These are phyloP conservation scores for Chrysopogon serrulatus DNA, from an alignment of 176 grass and related monocot genomes.

Conservation along the genomic window DNA sequence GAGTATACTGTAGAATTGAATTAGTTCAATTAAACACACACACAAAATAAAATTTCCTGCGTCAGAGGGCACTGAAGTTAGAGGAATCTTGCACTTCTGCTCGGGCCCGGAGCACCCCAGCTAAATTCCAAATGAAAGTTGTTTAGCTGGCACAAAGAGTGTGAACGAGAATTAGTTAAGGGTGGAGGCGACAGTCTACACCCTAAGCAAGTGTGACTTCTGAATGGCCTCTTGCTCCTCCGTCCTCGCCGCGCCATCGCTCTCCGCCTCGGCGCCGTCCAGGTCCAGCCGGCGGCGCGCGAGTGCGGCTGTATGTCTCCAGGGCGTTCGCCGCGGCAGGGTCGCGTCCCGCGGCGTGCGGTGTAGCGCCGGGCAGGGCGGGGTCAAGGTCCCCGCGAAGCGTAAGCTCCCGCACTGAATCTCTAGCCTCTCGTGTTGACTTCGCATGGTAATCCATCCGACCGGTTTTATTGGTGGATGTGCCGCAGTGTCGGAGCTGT, in stretches of 20 bases:
- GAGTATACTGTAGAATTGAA: too few species aligned
- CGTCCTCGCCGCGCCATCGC: not conserved
- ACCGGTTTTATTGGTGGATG: not conserved
- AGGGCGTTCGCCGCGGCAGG: not conserved
- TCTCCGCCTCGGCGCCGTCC: not conserved
- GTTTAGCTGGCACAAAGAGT: not conserved
- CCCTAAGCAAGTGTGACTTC: not conserved
- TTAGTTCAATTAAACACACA: too few species aligned
- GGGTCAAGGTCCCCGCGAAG: conserved; percentile 16
- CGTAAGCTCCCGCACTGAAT: conserved; percentile 7
- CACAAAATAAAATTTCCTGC: too few species aligned
- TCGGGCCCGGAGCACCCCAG: not conserved
- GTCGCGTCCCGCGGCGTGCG: not conserved
- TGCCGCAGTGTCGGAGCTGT: conserved; percentile 51
- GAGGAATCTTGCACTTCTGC: not conserved
- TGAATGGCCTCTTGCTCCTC: not conserved
- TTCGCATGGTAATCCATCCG: not conserved
- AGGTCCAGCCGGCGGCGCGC: not conserved
- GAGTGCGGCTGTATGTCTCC: not conserved
- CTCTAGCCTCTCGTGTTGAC: not conserved
- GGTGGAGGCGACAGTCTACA: not conserved
- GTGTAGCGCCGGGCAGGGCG: conserved; percentile 20
- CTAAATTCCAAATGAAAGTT: not conserved
- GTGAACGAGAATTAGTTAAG: not conserved
- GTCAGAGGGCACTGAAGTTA: too few species aligned